These are phyloP conservation scores for Parafenestella ontariensis DNA, from an alignment of 2,329 filamentous ascomycete genomes.

Conservation along the genomic window DNA sequence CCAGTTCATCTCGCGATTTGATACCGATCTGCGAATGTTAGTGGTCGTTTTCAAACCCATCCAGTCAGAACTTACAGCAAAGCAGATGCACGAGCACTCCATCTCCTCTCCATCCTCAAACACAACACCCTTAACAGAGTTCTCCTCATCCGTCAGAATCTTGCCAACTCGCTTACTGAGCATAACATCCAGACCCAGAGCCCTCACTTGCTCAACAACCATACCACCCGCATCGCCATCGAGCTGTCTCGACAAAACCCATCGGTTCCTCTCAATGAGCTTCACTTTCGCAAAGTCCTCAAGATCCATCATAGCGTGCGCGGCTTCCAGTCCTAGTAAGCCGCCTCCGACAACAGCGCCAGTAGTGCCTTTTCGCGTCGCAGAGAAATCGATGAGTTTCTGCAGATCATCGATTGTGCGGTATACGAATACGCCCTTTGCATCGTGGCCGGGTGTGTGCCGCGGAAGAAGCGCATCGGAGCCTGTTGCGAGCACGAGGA, in stretches of 20 bases:
- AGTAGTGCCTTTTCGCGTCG: constrained; percentile 68
- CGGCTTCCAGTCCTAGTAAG: constrained; percentile 83
- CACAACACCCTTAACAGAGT: constrained; percentile 73
- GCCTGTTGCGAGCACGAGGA: constrained; percentile 83
- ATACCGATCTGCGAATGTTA: constrained; percentile 70
- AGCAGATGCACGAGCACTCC: constrained; percentile 82
- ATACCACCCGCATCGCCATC: constrained; percentile 81
- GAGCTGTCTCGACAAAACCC: constrained; percentile 82
- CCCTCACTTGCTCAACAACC: constrained; percentile 80
- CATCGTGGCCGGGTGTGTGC: constrained; percentile 78
- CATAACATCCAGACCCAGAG: constrained; percentile 81
- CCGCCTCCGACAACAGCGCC: constrained; percentile 85
- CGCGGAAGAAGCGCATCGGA: constrained; percentile 79
- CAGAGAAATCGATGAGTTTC: constrained; percentile 75
- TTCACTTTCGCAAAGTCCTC: constrained; percentile 76
- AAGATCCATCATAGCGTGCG: constrained; percentile 90
- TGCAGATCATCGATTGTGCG: constrained; percentile 83
- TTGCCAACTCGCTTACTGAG: constrained; percentile 76
- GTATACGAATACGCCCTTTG: constrained; percentile 87
- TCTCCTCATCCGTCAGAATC: constrained; percentile 72
- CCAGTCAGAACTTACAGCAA: constrained; percentile 63
- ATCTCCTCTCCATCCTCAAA: constrained; percentile 84
- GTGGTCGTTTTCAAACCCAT: neutral
- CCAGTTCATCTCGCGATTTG: constrained; percentile 79
- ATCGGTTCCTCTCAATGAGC: constrained; percentile 81